These are phyloP conservation scores for Euphorbia lathyris DNA, from an alignment of 345 rosid species.

Conservation along the genomic window DNA sequence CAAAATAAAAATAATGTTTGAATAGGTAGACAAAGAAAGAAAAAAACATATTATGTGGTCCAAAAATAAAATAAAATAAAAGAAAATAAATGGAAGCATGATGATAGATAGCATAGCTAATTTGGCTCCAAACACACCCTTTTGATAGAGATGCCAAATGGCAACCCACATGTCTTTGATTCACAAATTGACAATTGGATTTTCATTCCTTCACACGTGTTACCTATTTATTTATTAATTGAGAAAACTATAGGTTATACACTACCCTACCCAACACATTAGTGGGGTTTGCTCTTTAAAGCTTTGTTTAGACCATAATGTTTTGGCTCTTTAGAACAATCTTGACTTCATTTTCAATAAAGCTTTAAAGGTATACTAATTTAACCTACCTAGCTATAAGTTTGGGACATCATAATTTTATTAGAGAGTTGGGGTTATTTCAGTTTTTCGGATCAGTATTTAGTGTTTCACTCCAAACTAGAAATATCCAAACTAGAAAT, in stretches of 20 bases:
- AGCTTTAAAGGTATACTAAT: neutral
- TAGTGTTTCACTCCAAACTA: no score
- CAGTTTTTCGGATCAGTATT: no score
- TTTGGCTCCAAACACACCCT: neutral
- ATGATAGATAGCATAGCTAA: conserved; percentile 9
- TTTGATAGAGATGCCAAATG: conserved; percentile 20
- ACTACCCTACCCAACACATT: neutral
- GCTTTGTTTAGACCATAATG: conserved; percentile 6
- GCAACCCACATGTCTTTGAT: conserved; percentile 12
- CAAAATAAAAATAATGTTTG: conserved; percentile 14
- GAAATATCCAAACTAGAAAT: no score
- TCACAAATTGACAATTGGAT: conserved; percentile 19
- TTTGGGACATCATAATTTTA: no score
- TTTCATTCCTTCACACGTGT: conserved; percentile 31
- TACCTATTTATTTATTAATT: conserved; percentile 23
- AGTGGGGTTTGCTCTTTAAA: conserved; percentile 6
- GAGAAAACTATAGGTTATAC: neutral
- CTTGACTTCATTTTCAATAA: neutral
- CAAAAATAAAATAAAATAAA: neutral
- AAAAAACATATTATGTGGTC: conserved; percentile 24
- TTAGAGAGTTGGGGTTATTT: no score
- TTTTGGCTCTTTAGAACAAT: conserved; percentile 1
- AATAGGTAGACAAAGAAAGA: neutral
- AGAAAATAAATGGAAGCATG: neutral
- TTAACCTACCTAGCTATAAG: neutral